Base-by-base conservation (phyloP, 2,329 filamentous ascomycete genomes). In the Botrytis pseudocinerea region DNA sequence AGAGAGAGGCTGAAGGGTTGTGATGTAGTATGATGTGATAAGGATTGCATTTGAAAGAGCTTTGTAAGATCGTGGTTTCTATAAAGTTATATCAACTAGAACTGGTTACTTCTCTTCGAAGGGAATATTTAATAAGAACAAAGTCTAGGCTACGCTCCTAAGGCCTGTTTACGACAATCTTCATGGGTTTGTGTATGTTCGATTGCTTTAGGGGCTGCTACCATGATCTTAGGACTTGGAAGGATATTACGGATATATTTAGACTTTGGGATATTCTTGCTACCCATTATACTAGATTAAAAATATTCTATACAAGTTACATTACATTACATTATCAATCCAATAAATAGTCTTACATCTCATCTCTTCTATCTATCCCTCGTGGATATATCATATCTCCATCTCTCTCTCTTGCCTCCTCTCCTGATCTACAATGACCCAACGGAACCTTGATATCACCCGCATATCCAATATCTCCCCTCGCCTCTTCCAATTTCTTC, bases 401-500 rank as follows among this genome's bases (percentile, higher is more conserved):
- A 4, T 35, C 76, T 54, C 75, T 74, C 40, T 16, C 28, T 44
- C 71, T 64, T 51, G 61, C 73, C 32, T 73, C 75, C 48, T 72
- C 75, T 4, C 66, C 71, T 28, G 60, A 69, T 46, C 77, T 76
- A 73, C 78, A 80, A 18, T 51, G 42, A 35, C 51, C 74, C 51
- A 79, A 69, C 51, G 65, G 73, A 22, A 87, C 81, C 0, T 85
- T 83, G 35, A 88, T 82, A 35, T 83, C 82, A 2, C 83, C 84
- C 69, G 83, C 84, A 75, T 87, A 88, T 1, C 86, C 86, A 1
- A 86, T 78, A 78, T 87, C 85, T 0, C 86, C 86, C 73, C 84
- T 83, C 48, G 83, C 84, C 38, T 81, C 82, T 78, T 87, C 85
- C 69, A 87, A 73, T 77, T 84, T 86, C 74, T 80, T 81, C 73